phyloP scores from a whole-genome alignment of 1,284 basidiomycete species.

The Leccinum subfulvum region DNA sequence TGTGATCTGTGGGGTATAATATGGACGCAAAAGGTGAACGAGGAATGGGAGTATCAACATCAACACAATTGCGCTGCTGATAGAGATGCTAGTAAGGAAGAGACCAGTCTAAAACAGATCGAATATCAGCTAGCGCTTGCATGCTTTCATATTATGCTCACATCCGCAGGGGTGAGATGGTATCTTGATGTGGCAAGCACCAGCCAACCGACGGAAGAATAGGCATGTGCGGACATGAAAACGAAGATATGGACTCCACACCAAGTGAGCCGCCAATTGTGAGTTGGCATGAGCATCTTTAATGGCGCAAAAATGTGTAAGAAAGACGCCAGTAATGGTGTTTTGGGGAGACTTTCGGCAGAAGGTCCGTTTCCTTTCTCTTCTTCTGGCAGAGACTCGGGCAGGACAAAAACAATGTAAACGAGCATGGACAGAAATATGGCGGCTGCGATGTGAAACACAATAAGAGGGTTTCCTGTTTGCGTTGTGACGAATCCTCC shows the following conservation, averaged over 20 bases:
- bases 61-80: slow-evolving; percentile 20
- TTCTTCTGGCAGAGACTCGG: slow-evolving; percentile 33
- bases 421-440: slow-evolving; percentile 21
- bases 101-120: slow-evolving; percentile 24
- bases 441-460: slow-evolving; percentile 25
- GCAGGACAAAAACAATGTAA: slow-evolving; percentile 27
- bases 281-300: slow-evolving; percentile 24
- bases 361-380: slow-evolving; percentile 28
- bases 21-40: slow-evolving; percentile 21
- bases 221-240: slow-evolving; percentile 18
- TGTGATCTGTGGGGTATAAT: slow-evolving; percentile 12
- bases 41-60: slow-evolving; percentile 17
- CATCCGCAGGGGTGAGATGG: slow-evolving; percentile 24
- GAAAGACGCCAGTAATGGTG: not conserved
- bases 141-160: slow-evolving; percentile 5
- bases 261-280: slow-evolving; percentile 32
- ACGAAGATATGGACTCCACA: slow-evolving; percentile 30
- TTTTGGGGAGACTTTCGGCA: not conserved
- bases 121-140: slow-evolving; percentile 3
- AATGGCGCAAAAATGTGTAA: slow-evolving; percentile 28
- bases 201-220: slow-evolving; percentile 24
- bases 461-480: slow-evolving; percentile 26
- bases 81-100: slow-evolving; percentile 15
- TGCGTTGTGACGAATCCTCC: slow-evolving; percentile 33
- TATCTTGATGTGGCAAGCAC: slow-evolving; percentile 28